These are phyloP conservation scores for Coemansia guatemalensis DNA, from an alignment of 192 early-diverging fungal genomes.

Conservation along the genomic window DNA sequence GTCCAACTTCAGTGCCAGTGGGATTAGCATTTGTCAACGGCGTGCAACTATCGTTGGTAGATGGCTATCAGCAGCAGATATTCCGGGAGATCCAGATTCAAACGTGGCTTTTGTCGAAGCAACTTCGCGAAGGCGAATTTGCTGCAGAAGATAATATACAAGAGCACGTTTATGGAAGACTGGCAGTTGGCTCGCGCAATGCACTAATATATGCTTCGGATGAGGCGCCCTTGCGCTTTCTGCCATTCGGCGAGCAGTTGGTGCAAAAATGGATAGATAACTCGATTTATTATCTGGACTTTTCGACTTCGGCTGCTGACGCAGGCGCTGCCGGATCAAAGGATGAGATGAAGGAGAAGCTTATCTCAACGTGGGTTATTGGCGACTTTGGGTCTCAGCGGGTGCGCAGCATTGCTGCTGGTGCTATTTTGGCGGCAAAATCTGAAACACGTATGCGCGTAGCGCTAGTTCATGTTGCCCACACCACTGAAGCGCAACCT, in stretches of 20 bases:
- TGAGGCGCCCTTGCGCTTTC: constrained; percentile 36
- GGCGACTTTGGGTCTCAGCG: constrained; percentile 56
- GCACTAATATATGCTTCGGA: constrained; percentile 42
- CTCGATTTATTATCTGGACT: constrained; percentile 21
- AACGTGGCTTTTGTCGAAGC: constrained; percentile 49
- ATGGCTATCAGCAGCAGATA: constrained; percentile 60
- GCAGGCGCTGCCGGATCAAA: neutral
- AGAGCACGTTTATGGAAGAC: constrained; percentile 67
- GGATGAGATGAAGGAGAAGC: constrained; percentile 4
- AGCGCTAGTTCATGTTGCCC: constrained; percentile 29
- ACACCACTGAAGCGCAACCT: neutral
- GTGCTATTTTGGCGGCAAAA: constrained; percentile 53
- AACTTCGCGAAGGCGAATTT: constrained; percentile 59
- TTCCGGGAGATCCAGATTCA: constrained; percentile 56
- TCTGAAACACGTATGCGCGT: constrained; percentile 29
- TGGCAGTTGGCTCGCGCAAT: constrained; percentile 65
- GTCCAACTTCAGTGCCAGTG: constrained; percentile 21
- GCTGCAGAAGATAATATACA: constrained; percentile 60
- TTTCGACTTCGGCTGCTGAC: neutral
- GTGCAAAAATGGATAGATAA: constrained; percentile 28
- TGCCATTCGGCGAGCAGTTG: constrained; percentile 10
- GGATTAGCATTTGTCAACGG: constrained; percentile 80
- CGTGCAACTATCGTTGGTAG: constrained; percentile 63
- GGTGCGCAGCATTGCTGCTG: constrained; percentile 56
- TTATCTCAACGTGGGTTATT: constrained; percentile 53